Evolutionary conservation across 116 monocot genomes (phyloP), one percentile per base, ranked within the genome.

Genomic region (Posidonia oceanica): DNA sequence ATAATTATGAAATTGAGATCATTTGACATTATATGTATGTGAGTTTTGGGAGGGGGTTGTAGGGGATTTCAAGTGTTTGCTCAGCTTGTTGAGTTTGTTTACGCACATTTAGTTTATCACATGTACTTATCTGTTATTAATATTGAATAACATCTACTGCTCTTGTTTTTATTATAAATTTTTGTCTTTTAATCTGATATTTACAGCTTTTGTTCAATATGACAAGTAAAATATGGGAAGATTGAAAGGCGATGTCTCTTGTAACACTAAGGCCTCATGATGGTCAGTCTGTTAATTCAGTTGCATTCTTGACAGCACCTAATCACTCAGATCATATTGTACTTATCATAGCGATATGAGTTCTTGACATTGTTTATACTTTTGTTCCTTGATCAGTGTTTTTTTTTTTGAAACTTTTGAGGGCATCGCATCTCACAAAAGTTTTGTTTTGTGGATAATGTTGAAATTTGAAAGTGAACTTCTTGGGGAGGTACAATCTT

Each of bases 221-320:
- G 12, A 64, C 87, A 98, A 93, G 84, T 98, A 98, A 93, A 78
- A 88, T 98, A 54, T 98, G 98, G 98, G 98, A 98, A 57, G 93
- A 98, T 71, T 87, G 90, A 52, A 93, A 78, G 59, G 39, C 71
- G 63, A 73, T 68, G 5, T 84, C 93, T 15, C 80, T 90, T 40
- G 73, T 70, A 8, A 80, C 74, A 7, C 18, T 98, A 52, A 83
- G 61, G 64, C n/a, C n/a, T n/a, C n/a, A n/a, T n/a, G n/a, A n/a
- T n/a, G n/a, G n/a, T n/a, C n/a, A n/a, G n/a, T n/a, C 98, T 67
- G 93, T 98, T 74, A 83, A 82, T 67, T 93, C 83, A 36, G 98
- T 83, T 74, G 80, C 90, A 54, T 98, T 98, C 72, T 78, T 98
- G 69, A 90, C 90, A 54, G 79, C 93, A 39, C 90, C 98, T 75